Evolutionary conservation across 495 filamentous ascomycete genomes (phyloP).

Genomic region (Neurospora cerealis): DNA sequence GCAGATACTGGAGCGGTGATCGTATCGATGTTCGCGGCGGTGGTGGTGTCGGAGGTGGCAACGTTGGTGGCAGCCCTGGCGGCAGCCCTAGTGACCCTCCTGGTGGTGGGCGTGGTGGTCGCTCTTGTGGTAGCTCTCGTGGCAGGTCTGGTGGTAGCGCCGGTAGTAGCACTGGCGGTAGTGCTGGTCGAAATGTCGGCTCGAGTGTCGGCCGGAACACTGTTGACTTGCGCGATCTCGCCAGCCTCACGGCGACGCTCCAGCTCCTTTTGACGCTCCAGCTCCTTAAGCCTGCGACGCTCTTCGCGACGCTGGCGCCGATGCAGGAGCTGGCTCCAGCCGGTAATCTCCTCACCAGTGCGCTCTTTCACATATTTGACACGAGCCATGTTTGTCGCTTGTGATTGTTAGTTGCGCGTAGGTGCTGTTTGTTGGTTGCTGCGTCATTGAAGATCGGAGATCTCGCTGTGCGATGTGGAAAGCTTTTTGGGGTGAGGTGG

Average conservation of each 20-base stretch:
- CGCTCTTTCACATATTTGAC: not conserved
- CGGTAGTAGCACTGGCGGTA: not conserved
- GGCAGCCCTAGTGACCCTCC: not conserved
- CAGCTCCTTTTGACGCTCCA: not conserved
- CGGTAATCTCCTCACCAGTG: not conserved
- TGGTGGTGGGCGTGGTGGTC: not conserved
- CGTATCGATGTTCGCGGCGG: not conserved
- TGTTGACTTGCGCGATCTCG: not conserved
- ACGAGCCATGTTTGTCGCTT: not conserved
- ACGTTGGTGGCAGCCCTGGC: not conserved
- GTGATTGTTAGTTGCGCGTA: not conserved
- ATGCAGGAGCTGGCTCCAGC: not conserved
- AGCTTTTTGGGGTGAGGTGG: not conserved
- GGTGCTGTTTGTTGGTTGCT: not conserved
- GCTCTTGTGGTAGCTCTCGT: not conserved
- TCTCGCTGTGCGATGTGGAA: not conserved
- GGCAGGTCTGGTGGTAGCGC: not conserved
- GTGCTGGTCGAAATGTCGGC: not conserved
- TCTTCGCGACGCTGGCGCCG: not conserved
- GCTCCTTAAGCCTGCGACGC: not conserved
- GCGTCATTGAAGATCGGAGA: not conserved
- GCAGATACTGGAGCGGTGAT: not conserved
- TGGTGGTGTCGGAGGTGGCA: not conserved
- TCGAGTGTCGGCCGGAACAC: not conserved
- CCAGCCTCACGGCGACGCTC: not conserved